Evolutionary conservation across 2,329 filamentous ascomycete species (phyloP), one percentile per base, ranked within the genome.

Genomic region (Dothideomycetidae sp.): DNA sequence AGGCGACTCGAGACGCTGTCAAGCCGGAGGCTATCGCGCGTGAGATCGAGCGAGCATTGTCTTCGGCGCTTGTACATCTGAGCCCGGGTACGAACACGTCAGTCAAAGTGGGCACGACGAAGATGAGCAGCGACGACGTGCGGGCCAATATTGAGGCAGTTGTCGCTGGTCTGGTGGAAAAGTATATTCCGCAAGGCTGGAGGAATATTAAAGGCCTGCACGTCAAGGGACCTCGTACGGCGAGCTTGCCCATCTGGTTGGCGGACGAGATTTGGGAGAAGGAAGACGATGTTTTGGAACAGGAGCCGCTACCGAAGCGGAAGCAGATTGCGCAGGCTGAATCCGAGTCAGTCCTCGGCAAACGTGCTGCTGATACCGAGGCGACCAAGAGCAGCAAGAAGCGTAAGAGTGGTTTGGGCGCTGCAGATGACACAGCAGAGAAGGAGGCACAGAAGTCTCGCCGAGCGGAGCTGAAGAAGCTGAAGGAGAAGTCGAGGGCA

Each of bases 191-290:
- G 12, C 78, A 88, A 56, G 78, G 85, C 52, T 94, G 86, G 85
- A 74, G 73, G 52, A 90, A 88, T 56, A 71, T 96, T 45, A 78
- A 78, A 58, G 73, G 74, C 45, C 64, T 98, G 44, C 85, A 93
- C 59, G 70, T 98, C 66, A 98, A 96, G 70, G 83, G 84, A 3
- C 79, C 83, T 17, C 76, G 82, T 53, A 93, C 88, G 3, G 79
- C 78, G 43, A 81, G 88, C 5, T 68, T 98, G 52, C 90, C 90
- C n/a, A 77, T 98, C 54, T 98, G 85, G 82, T 64, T 93, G 54
- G 81, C 88, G 3, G 79, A 85, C 48, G 85, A 94, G 67, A 68
- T 98, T 46, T 98, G 90, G 85, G 60, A 78, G 11, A 81, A 90
- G 46, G 73, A 78, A 42, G 70, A 75, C 43, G 77, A 83, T 52